Evolutionary conservation across 495 filamentous ascomycete species (phyloP).

Genomic region (Xeromyces bisporus): DNA sequence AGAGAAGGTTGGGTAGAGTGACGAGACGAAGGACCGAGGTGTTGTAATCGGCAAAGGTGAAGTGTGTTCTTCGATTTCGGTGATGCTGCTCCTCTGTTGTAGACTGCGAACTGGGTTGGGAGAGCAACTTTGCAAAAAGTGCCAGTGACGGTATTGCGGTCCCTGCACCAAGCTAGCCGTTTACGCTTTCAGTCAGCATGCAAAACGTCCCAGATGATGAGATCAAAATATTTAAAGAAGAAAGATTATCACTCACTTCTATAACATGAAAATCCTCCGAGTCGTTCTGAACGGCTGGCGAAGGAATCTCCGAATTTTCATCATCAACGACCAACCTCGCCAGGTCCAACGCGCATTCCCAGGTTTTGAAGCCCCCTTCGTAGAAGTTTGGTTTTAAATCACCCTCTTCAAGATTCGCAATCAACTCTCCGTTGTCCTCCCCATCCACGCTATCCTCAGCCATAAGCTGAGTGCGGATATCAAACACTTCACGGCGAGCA

Average conservation of each 20-base stretch:
- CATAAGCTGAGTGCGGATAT: constrained; percentile 87
- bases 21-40: constrained; percentile 66
- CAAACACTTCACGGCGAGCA: constrained; percentile 79
- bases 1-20: constrained; percentile 72
- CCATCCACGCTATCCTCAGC: constrained; percentile 53
- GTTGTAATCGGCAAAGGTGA: constrained; percentile 85
- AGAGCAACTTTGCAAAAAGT: constrained; percentile 54
- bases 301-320: constrained; percentile 5
- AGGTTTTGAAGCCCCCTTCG: constrained; percentile 97
- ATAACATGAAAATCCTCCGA: constrained; percentile 40
- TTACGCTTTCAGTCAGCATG: neutral
- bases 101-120: constrained; percentile 13
- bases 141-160: constrained; percentile 72
- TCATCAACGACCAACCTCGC: constrained; percentile 38
- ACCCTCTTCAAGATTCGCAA: constrained; percentile 50
- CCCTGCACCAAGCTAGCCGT: constrained; percentile 63
- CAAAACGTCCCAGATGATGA: neutral
- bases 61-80: constrained; percentile 25
- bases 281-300: constrained; percentile 12
- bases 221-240: too few species aligned
- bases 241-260: constrained; percentile 41
- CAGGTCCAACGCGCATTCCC: constrained; percentile 87
- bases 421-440: constrained; percentile 27
- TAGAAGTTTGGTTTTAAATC: constrained; percentile 86
- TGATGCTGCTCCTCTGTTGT: constrained; percentile 4